Percentiles rank a stretch among this genome's conserved stretches.
phyloP scores from a whole-genome alignment of 352 stramenopile species.

The Pythium insidiosum region DNA sequence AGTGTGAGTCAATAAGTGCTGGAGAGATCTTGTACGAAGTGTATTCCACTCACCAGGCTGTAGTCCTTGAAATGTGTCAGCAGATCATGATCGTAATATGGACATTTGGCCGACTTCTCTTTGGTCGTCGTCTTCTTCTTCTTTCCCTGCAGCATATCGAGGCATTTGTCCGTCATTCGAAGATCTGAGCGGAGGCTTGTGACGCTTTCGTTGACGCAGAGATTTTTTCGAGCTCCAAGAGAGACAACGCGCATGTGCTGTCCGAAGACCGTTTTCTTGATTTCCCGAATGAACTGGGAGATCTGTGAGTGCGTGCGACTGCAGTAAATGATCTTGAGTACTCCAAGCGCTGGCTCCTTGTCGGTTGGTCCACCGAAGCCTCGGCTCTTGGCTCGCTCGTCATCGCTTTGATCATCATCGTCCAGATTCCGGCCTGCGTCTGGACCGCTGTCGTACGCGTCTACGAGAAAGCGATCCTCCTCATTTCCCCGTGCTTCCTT shows the following conservation, averaged over 20 bases:
- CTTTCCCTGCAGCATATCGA: slow-evolving; percentile 80
- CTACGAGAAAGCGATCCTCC: slow-evolving; percentile 56
- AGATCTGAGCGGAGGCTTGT: slow-evolving; percentile 55
- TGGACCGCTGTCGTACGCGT: slow-evolving; percentile 60
- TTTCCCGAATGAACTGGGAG: slow-evolving; percentile 84
- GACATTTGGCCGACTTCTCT: slow-evolving; percentile 51
- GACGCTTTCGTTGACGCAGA: slow-evolving; percentile 78
- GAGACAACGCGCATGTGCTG: slow-evolving; percentile 68
- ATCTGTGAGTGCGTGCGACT: slow-evolving; percentile 88
- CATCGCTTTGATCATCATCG: background rate
- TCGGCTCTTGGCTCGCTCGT: slow-evolving; percentile 3
- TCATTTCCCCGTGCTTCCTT: background rate
- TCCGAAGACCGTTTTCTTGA: slow-evolving; percentile 72
- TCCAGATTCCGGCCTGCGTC: background rate
- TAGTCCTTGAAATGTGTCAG: slow-evolving; percentile 71
- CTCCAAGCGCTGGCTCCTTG: slow-evolving; percentile 24
- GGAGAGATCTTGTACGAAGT: too few species aligned
- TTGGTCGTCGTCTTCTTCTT: slow-evolving; percentile 46
- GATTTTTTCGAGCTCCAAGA: slow-evolving; percentile 77
- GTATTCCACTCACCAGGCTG: slow-evolving; percentile 52
- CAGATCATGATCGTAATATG: slow-evolving; percentile 77
- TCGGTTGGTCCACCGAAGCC: slow-evolving; percentile 3
- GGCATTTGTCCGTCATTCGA: slow-evolving; percentile 77
- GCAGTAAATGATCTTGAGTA: slow-evolving; percentile 87
- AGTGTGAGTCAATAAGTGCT: too few species aligned